Percentiles rank a stretch among this genome's conserved stretches.
phyloP scores from a whole-genome alignment of 768 basidiomycete species.

The Pleurotus pulmonarius region DNA sequence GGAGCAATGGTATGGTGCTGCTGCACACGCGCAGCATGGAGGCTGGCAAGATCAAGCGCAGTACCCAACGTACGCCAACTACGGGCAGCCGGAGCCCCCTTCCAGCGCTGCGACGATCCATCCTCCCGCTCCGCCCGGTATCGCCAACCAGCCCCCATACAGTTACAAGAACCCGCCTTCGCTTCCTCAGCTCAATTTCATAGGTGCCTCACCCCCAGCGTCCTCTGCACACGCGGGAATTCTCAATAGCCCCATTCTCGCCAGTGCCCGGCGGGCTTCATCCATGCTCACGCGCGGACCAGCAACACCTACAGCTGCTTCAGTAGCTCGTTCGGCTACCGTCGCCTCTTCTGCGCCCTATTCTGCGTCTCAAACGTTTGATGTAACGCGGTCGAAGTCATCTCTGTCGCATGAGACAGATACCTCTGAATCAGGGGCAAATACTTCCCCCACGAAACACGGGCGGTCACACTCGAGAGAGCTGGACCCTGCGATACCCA shows the following conservation, averaged over 20 bases:
- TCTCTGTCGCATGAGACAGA: not conserved
- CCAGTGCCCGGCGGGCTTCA: slow-evolving; percentile 1
- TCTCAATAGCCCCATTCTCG: slow-evolving; percentile 2
- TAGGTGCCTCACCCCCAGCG: slow-evolving; percentile 1
- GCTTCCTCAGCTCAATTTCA: slow-evolving; percentile 6
- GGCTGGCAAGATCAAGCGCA: slow-evolving; percentile 5
- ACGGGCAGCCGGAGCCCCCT: slow-evolving; percentile 1
- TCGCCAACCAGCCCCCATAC: not conserved
- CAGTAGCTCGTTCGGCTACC: slow-evolving; percentile 1
- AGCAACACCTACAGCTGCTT: not conserved
- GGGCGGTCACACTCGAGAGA: slow-evolving; percentile 7
- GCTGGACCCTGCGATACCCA: not conserved
- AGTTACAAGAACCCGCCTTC: not conserved
- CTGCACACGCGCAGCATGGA: not conserved
- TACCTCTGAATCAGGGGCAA: not conserved
- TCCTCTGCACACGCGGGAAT: not conserved
- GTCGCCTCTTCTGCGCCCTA: not conserved
- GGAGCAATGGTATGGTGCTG: not conserved
- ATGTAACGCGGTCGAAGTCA: not conserved
- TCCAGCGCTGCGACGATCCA: not conserved
- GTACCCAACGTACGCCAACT: not conserved
- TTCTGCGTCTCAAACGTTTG: not conserved
- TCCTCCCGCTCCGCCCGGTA: not conserved
- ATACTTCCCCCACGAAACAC: not conserved
- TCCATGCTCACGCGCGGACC: not conserved